Percentiles rank a stretch among this genome's conserved stretches.
These are phyloP conservation scores for Dothideomycetes sp. DNA, from an alignment of 2,329 filamentous ascomycete species.

Conservation along the genomic window DNA sequence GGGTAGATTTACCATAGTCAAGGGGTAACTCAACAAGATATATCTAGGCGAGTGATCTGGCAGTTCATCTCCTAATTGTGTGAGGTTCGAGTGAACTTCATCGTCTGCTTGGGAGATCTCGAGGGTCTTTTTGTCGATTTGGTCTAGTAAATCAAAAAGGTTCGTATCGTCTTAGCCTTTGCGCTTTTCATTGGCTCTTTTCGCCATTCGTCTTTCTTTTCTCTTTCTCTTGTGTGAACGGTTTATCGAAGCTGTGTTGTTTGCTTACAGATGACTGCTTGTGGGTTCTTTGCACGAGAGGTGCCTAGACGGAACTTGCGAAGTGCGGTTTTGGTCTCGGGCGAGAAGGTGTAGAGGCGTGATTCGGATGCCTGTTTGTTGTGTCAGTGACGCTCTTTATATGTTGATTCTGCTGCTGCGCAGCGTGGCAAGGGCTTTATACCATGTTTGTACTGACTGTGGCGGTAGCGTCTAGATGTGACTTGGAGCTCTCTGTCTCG, in stretches of 20 bases:
- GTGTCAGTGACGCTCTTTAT: not conserved
- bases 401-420: too few relatives aligned
- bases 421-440: not conserved
- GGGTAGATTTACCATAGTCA: constrained; percentile 60
- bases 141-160: constrained; percentile 60
- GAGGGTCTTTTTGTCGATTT: constrained; percentile 82
- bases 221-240: not conserved
- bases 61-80: constrained; percentile 76
- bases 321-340: constrained; percentile 78
- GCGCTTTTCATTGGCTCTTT: not conserved
- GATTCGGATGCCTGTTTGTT: constrained; percentile 61
- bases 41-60: constrained; percentile 88
- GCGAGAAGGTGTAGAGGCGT: constrained; percentile 84
- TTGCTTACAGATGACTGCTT: constrained; percentile 86
- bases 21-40: constrained; percentile 79
- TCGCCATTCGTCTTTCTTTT: not conserved
- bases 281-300: constrained; percentile 73
- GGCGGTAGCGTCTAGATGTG: too few relatives aligned
- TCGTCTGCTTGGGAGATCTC: constrained; percentile 81
- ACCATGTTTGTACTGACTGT: not conserved
- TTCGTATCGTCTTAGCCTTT: too few relatives aligned
- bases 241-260: constrained; percentile 18
- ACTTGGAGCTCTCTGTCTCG: too few relatives aligned
- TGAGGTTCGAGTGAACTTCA: constrained; percentile 71
- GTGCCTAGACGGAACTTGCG: constrained; percentile 92